A percentile compares a stretch with the other conserved stretches of the same genome.
These are phyloP conservation scores for Hypoxylon crocopeplum DNA, from an alignment of 495 filamentous ascomycete genomes.

Conservation along the genomic window DNA sequence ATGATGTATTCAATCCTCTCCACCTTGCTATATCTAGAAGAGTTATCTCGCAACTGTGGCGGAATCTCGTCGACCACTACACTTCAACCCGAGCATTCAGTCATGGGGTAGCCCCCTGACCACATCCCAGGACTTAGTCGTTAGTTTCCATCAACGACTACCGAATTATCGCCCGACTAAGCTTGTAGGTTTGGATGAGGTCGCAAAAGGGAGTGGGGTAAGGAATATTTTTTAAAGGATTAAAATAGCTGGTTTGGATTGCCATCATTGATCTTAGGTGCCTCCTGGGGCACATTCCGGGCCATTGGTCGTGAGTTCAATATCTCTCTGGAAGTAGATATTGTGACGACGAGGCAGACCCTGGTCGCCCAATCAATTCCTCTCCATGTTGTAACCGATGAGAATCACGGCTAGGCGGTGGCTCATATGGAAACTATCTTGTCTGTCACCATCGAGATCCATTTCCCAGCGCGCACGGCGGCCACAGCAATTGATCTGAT, in stretches of 20 bases:
- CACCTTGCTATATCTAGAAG: not conserved
- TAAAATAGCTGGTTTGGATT: slow-evolving; percentile 66
- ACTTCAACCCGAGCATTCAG: slow-evolving; percentile 13
- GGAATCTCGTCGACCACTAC: not conserved
- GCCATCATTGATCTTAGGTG: slow-evolving; percentile 75
- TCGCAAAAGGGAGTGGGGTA: slow-evolving; percentile 65
- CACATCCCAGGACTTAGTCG: slow-evolving; percentile 1
- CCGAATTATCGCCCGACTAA: slow-evolving; percentile 57
- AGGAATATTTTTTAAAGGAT: slow-evolving; percentile 64
- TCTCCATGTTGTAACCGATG: slow-evolving; percentile 63
- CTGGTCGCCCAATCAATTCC: slow-evolving; percentile 32
- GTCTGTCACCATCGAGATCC: slow-evolving; percentile 57
- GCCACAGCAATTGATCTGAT: slow-evolving; percentile 60
- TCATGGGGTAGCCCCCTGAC: too few species aligned
- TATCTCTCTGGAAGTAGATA: slow-evolving; percentile 41
- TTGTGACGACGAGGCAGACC: slow-evolving; percentile 40
- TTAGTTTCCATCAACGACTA: slow-evolving; percentile 59
- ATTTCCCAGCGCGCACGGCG: slow-evolving; percentile 63
- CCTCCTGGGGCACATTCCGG: slow-evolving; percentile 72
- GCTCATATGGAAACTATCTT: slow-evolving; percentile 68
- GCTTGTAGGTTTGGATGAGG: slow-evolving; percentile 55
- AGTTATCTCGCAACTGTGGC: not conserved
- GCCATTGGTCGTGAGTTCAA: slow-evolving; percentile 54
- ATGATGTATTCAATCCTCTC: not conserved
- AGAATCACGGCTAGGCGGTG: slow-evolving; percentile 76